phyloP scores from a whole-genome alignment of 495 filamentous ascomycete genomes.

The Neurospora discreta region DNA sequence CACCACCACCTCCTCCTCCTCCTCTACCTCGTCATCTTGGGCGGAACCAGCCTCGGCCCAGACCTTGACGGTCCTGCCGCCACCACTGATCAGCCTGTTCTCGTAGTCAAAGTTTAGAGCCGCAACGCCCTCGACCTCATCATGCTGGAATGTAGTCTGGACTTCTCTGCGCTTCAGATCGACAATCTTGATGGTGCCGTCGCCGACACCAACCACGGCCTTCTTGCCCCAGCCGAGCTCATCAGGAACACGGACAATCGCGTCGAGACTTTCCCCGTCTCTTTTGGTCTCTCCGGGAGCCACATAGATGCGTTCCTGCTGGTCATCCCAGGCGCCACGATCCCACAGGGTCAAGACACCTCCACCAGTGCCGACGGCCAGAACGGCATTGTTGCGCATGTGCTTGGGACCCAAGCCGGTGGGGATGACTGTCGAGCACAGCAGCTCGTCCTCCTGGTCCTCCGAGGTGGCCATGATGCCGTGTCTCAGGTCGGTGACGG shows the following conservation, averaged over 20 bases:
- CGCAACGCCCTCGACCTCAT: slow-evolving; percentile 74
- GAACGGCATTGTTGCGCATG: slow-evolving; percentile 58
- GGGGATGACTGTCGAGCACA: slow-evolving; percentile 64
- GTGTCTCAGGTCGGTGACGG: slow-evolving; percentile 74
- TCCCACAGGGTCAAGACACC: slow-evolving; percentile 91
- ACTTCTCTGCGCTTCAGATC: slow-evolving; percentile 33
- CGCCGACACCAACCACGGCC: slow-evolving; percentile 64
- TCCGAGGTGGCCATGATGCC: slow-evolving; percentile 78
- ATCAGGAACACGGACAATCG: slow-evolving; percentile 54
- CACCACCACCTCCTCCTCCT: slow-evolving; percentile 36
- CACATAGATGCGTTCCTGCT: slow-evolving; percentile 76
- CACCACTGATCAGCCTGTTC: slow-evolving; percentile 76
- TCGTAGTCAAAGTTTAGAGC: slow-evolving; percentile 70
- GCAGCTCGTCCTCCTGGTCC: slow-evolving; percentile 86
- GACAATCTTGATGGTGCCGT: slow-evolving; percentile 46
- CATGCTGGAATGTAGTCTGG: slow-evolving; percentile 48
- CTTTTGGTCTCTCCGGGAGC: slow-evolving; percentile 47
- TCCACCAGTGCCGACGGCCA: slow-evolving; percentile 65
- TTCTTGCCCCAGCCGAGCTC: slow-evolving; percentile 54
- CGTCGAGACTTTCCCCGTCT: slow-evolving; percentile 58
- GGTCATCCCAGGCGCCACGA: slow-evolving; percentile 85
- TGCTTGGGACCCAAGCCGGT: slow-evolving; percentile 48
- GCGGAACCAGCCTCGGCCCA: slow-evolving; percentile 46
- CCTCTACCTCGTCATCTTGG: slow-evolving; percentile 31
- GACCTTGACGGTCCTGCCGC: slow-evolving; percentile 72